Evolutionary conservation across 148 eudicot species (phyloP).

Genomic region (Heliosperma pusillum): DNA sequence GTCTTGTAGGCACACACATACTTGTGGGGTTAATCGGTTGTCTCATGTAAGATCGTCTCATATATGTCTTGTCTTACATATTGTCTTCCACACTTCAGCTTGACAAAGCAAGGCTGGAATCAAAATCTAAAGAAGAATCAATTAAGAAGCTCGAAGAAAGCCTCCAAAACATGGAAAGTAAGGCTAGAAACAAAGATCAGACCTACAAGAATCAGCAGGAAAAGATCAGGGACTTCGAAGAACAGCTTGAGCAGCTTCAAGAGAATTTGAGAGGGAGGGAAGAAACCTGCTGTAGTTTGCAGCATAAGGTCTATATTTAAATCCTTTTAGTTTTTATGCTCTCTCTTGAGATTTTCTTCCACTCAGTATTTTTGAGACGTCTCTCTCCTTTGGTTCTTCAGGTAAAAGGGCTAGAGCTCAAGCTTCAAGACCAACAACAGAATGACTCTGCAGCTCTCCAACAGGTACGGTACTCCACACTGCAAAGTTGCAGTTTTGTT

Average conservation of each 20-base stretch:
- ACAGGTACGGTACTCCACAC: slow-evolving; percentile 44
- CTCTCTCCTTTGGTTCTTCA: slow-evolving; percentile 25
- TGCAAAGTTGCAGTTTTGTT: neutral
- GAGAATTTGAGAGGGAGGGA: slow-evolving; percentile 68
- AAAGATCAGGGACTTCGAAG: slow-evolving; percentile 75
- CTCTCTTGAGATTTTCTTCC: neutral
- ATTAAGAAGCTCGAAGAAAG: slow-evolving; percentile 77
- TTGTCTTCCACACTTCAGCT: slow-evolving; percentile 38
- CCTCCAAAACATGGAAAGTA: slow-evolving; percentile 65
- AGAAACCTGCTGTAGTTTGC: slow-evolving; percentile 55
- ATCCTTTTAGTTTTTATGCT: neutral
- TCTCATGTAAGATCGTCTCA: no score
- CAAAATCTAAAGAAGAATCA: slow-evolving; percentile 68
- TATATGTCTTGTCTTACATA: no score
- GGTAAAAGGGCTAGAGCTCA: slow-evolving; percentile 73
- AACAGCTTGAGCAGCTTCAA: slow-evolving; percentile 54
- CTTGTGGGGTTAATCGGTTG: no score
- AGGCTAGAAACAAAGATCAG: slow-evolving; percentile 79
- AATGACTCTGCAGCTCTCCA: slow-evolving; percentile 48
- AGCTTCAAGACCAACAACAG: slow-evolving; percentile 54
- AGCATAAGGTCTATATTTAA: slow-evolving; percentile 46
- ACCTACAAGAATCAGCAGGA: slow-evolving; percentile 67
- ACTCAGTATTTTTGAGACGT: neutral
- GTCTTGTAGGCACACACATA: no score
- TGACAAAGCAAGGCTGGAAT: slow-evolving; percentile 77